phyloP scores from a whole-genome alignment of 352 stramenopile genomes.

The Pythium utonaiense region DNA sequence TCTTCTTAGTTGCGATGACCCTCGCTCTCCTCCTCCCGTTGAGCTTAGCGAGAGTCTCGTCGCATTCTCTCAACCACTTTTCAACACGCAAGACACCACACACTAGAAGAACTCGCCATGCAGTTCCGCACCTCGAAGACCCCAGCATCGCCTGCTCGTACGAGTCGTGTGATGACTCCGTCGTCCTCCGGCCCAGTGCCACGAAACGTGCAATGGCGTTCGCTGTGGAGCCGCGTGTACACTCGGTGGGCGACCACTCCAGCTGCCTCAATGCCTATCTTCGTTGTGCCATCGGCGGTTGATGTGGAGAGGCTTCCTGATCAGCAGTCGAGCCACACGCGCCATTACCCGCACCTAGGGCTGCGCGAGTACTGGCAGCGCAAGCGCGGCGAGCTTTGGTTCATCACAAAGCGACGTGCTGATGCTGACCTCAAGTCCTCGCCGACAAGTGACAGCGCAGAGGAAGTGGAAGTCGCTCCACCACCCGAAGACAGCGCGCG shows the following conservation, averaged over 20 bases:
- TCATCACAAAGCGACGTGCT: slow-evolving; percentile 12
- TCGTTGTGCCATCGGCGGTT: neutral
- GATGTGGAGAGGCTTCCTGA: neutral
- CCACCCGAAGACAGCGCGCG: neutral
- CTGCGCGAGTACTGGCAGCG: slow-evolving; percentile 17
- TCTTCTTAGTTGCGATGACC: neutral
- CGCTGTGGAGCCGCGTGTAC: slow-evolving; percentile 17
- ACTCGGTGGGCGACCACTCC: slow-evolving; percentile 1
- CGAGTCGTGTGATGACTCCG: neutral
- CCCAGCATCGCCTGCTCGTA: neutral
- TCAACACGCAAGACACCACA: neutral
- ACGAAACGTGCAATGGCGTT: slow-evolving; percentile 4
- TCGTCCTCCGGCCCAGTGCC: neutral
- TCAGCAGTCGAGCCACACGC: neutral
- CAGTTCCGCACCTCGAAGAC: neutral
- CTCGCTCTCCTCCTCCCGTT: too few relatives aligned
- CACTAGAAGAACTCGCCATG: neutral
- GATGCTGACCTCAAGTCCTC: slow-evolving; percentile 6
- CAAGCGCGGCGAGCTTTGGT: slow-evolving; percentile 19
- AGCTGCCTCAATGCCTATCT: neutral
- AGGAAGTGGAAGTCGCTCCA: slow-evolving; percentile 17
- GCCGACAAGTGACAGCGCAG: neutral
- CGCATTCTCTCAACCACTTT: neutral
- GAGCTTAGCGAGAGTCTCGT: neutral
- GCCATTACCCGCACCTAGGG: neutral